phyloP scores from a whole-genome alignment of 306 rosid species.

The Quercus aquifolioides region DNA sequence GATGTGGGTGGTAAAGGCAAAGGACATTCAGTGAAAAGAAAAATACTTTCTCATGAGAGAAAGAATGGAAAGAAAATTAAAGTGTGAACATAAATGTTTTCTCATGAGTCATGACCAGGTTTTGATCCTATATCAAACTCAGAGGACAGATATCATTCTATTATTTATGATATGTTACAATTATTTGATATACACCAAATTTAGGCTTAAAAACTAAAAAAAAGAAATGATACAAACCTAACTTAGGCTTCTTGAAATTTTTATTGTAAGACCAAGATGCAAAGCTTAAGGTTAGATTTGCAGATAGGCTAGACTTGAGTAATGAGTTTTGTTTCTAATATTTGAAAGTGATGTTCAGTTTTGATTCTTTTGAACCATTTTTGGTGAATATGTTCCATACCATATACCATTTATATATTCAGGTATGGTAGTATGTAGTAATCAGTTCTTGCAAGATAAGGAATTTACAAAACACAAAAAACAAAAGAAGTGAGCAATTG shows the following conservation, averaged over 20 bases:
- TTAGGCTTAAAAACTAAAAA: neutral
- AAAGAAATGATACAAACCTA: neutral
- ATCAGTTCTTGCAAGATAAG: neutral
- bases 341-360: neutral
- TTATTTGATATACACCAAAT: constrained; percentile 3
- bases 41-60: neutral
- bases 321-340: neutral
- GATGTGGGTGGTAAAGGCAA: constrained; percentile 16
- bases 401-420: neutral
- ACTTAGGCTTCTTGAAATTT: constrained; percentile 2
- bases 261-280: neutral
- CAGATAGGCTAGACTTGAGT: neutral
- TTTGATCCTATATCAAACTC: constrained; percentile 6
- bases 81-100: constrained; percentile 1
- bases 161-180: neutral
- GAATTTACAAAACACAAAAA: neutral
- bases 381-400: neutral
- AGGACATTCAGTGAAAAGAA: constrained; percentile 16
- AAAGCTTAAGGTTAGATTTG: neutral
- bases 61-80: constrained; percentile 10
- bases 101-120: neutral
- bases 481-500: neutral
- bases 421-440: neutral
- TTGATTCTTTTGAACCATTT: neutral
- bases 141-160: neutral